These are phyloP conservation scores for Pseudocercospora macadamiae DNA, from an alignment of 2,329 filamentous ascomycete species.

Conservation along the genomic window DNA sequence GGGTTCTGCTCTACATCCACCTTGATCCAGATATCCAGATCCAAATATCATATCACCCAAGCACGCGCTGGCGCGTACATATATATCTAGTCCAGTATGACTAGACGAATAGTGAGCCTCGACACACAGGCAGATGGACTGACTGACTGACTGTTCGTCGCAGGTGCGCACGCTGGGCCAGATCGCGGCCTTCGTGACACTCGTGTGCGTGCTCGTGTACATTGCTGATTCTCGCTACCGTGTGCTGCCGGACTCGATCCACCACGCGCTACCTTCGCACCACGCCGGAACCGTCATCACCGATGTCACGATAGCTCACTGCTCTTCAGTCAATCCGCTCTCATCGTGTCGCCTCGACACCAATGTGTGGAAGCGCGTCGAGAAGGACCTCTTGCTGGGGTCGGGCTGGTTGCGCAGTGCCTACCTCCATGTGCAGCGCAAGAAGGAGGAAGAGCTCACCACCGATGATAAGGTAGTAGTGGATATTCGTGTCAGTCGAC, in stretches of 20 bases:
- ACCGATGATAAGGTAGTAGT: slow-evolving; percentile 76
- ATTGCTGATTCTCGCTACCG: slow-evolving; percentile 87
- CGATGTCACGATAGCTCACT: slow-evolving; percentile 77
- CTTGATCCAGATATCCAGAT: background rate
- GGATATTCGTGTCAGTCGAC: slow-evolving; percentile 73
- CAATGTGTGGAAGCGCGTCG: slow-evolving; percentile 76
- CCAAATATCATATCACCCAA: background rate
- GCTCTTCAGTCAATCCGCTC: slow-evolving; percentile 68
- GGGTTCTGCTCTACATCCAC: background rate
- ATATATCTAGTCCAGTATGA: slow-evolving; percentile 23
- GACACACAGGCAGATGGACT: too few species aligned
- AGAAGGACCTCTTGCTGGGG: slow-evolving; percentile 85
- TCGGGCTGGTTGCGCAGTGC: slow-evolving; percentile 74
- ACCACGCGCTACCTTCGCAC: slow-evolving; percentile 83
- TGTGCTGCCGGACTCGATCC: slow-evolving; percentile 81
- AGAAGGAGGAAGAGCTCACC: slow-evolving; percentile 80
- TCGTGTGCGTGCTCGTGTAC: slow-evolving; percentile 70
- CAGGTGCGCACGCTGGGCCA: slow-evolving; percentile 73
- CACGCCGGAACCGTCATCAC: slow-evolving; percentile 83
- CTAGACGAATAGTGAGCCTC: slow-evolving; percentile 28
- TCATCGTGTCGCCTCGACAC: slow-evolving; percentile 63
- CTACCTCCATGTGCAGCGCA: slow-evolving; percentile 79
- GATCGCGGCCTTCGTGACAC: slow-evolving; percentile 65
- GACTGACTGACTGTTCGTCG: slow-evolving; percentile 8
- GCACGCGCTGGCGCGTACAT: background rate